Evolutionary conservation across 2,329 filamentous ascomycete species (phyloP), one percentile per base, ranked within the genome.

Genomic region (Sordariomycetes sp.): DNA sequence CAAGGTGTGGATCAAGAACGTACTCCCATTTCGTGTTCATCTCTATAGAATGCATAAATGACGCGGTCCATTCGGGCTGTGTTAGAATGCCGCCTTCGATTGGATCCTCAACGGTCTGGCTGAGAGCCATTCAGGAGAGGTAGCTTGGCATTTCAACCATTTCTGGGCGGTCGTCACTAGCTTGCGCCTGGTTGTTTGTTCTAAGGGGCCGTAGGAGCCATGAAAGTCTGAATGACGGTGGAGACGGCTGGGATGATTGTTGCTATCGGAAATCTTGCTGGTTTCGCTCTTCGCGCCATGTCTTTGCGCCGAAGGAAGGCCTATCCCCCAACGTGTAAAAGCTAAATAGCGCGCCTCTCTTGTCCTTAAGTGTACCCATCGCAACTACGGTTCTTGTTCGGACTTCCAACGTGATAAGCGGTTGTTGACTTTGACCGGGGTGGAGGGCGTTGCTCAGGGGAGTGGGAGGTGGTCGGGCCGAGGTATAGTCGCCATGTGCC

Each of bases 351-450:
- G 61, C 59, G 0, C 61, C 61, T 45, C 58, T 57, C 45, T 60
- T 61, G 1, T 60, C 58, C 22, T 60, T 61, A 8, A 62, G 57
- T 12, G 60, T 60, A 22, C 58, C 57, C 22, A 57, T 17, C 10
- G 55, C 53, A 1, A 50, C 55, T 13, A 45, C 36, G 25, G 53
- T 57, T 10, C 50, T 35, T 7, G 17, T 17, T 24, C 50, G 48
- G 28, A 53, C 53, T 34, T 53, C 50, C 15, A 15, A n/a, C 17
- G 55, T 57, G 48, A 55, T 48, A 10, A 57, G 28, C 35, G 50
- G 51, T 53, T 54, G 34, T 50, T 52, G 36, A n/a, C 22, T 52
- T 53, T 57, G 55, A 28, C 55, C 32, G 45, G 28, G 28, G 28
- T 8, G 28, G 8, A 8, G 28, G 28, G 28, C 8, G 28, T 32